Base-by-base conservation (phyloP, 2,329 filamentous ascomycete species). In the Parascedosporium putredinis region DNA sequence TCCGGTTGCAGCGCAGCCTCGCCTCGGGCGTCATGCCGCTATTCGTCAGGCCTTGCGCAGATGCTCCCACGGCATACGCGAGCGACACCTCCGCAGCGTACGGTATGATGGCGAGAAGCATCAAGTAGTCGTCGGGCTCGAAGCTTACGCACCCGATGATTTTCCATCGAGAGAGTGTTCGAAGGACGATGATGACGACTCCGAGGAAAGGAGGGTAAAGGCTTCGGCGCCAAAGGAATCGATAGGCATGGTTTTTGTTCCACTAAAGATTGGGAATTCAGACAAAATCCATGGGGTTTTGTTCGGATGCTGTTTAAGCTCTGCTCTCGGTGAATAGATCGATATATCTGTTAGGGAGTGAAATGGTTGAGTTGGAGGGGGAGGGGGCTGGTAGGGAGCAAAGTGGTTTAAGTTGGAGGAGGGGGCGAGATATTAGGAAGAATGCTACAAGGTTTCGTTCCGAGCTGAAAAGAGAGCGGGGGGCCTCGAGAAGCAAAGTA, bases 1-100 rank as follows among this genome's bases (percentile, higher is more conserved):
- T 61, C 51, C 0, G 70, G 64, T 3, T 65, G 63, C 14, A 82
- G 62, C 0, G 64, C 60, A 4, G 56, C 60, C 79, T 70, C 53
- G 77, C 60, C 16, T 67, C 67, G 12, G 71, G 62, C 2, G 76
- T 74, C 74, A 82, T 79, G 50, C 68, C 62, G 55, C 77, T 78
- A 55, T 81, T 80, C 18, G 77, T 74, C 3, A 80, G 62, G 0
- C 76, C 76, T 43, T 66, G 62, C 45, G 67, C 74, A 52, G 64
- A 64, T 9, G 70, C 69, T n/a, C 71, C 72, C n/a, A 77, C 70
- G 20, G 65, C 67, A 53, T 77, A 76, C 16, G 72, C 75, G 10
- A 76, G 63, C 2, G 64, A 68, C 1, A 74, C 72, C 58, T 80
- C 73, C 3, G 53, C 52, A 12, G 57, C 49, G 33, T 60, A 60